Base-by-base conservation (phyloP, 148 eudicot species). In the Beta vulgaris region DNA sequence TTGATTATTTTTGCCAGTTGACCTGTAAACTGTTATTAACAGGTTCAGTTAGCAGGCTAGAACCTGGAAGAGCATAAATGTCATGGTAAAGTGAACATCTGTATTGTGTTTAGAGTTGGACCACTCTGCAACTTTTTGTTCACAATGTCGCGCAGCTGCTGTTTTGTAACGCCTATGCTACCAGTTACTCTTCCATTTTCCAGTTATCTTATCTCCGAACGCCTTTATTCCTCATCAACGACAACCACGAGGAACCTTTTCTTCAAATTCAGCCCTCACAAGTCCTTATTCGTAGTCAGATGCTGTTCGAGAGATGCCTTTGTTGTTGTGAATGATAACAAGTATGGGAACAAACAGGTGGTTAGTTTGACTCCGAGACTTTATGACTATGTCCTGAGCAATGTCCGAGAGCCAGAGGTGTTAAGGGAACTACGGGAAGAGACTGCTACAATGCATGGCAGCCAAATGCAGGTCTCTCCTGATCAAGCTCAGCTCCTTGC, bases 391-490 rank as follows among this genome's bases (percentile, higher is more conserved):
- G 48, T 95, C 54, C 77, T 95, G 68, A 69, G 84, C 58, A 85
- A 92, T 78, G 88, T 87, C 68, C 87, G 96, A 32, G 98, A 95
- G 81, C 96, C 97, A 42, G 59, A 84, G 85, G 88, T 91, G 57
- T 79, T 95, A 72, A 80, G 83, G 63, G 89, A 92, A 68, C 82
- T 95, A 28, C 87, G 98, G 59, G 92, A 92, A 84, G 96, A 90
- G 80, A 90, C 98, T 53, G 85, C 93, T 61, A 79, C 75, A n/a
- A 81, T 89, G 96, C 83, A 80, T 65, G 97, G 96, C 34, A 88
- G 96, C 72, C 91, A 86, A 74, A 95, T 95, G 98, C 98, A 95
- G 90, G 98, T 94, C 54, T 89, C 98, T 40, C 97, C 97, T 44
- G 98, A 92, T 87, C 98, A 95, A 80, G 98, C 92, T 32, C 98